phyloP scores from a whole-genome alignment of 1,284 basidiomycete species.

The Fomitiporia mediterranea region DNA sequence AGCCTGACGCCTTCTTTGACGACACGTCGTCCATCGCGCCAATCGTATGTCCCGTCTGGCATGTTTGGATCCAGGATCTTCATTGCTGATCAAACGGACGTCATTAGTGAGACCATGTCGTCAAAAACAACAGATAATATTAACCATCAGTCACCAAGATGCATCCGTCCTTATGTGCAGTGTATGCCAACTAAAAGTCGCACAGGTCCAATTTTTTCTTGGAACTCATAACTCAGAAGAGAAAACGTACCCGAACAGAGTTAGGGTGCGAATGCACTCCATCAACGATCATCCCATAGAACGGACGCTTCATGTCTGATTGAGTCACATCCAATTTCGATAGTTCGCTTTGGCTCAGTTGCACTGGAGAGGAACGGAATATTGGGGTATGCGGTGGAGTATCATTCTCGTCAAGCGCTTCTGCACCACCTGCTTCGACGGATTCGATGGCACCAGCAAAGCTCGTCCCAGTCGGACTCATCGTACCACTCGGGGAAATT shows the following conservation, averaged over 20 bases:
- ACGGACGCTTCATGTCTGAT: constrained; percentile 61
- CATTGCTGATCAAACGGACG: constrained; percentile 50
- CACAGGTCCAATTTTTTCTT: neutral
- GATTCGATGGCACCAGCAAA: constrained; percentile 23
- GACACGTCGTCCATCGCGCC: constrained; percentile 77
- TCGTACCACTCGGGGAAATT: neutral
- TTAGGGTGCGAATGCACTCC: constrained; percentile 90
- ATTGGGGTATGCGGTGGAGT: constrained; percentile 59
- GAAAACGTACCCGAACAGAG: constrained; percentile 64
- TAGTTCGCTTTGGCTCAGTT: constrained; percentile 22
- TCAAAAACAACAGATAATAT: constrained; percentile 19
- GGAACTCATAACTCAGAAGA: neutral
- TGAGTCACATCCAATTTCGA: constrained; percentile 28
- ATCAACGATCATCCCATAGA: constrained; percentile 87
- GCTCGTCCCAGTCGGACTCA: constrained; percentile 17
- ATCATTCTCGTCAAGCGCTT: constrained; percentile 59
- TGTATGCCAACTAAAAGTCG: constrained; percentile 67
- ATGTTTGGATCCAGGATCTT: constrained; percentile 83
- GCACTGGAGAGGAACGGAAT: constrained; percentile 18
- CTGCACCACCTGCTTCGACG: constrained; percentile 34
- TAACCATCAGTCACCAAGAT: constrained; percentile 85
- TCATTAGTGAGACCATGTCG: neutral
- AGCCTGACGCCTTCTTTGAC: constrained; percentile 79
- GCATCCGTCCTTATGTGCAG: constrained; percentile 77
- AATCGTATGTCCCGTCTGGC: constrained; percentile 79